Evolutionary conservation across 1,284 basidiomycete species (phyloP).

Genomic region (Malassezia equina): DNA sequence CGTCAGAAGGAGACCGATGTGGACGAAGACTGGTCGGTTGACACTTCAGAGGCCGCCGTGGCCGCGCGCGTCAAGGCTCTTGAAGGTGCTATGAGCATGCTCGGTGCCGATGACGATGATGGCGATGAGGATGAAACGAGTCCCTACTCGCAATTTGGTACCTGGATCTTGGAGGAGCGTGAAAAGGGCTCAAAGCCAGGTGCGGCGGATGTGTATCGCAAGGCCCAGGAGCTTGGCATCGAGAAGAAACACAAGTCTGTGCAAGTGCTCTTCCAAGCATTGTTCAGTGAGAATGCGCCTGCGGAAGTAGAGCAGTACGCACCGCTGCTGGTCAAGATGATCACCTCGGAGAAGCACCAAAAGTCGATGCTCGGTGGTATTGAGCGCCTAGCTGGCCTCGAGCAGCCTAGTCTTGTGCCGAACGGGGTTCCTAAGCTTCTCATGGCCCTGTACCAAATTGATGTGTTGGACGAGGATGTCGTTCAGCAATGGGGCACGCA

Average conservation of each 20-base stretch:
- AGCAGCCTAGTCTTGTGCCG: conserved; percentile 39
- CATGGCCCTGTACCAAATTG: conserved; percentile 87
- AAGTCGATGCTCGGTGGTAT: conserved; percentile 67
- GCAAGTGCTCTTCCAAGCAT: conserved; percentile 70
- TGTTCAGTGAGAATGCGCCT: conserved; percentile 71
- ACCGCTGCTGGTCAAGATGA: conserved; percentile 65
- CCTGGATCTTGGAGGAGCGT: conserved; percentile 74
- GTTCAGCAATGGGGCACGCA: conserved; percentile 89
- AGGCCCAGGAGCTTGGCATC: conserved; percentile 81
- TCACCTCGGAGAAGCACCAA: conserved; percentile 74
- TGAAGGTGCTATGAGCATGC: conserved; percentile 57
- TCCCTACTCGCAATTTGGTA: conserved; percentile 72
- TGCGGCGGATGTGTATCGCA: conserved; percentile 67
- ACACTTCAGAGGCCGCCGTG: conserved; percentile 83
- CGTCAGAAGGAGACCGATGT: conserved; percentile 50
- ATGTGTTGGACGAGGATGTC: conserved; percentile 84
- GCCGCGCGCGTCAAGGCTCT: conserved; percentile 72
- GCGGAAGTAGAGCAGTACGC: conserved; percentile 65
- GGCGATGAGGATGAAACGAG: conserved; percentile 56
- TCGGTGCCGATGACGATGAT: conserved; percentile 57
- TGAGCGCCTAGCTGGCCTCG: conserved; percentile 42
- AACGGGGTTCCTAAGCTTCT: conserved; percentile 72
- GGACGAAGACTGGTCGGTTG: conserved; percentile 72
- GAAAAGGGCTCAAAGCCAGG: conserved; percentile 50
- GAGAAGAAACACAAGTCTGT: conserved; percentile 92